phyloP scores from a whole-genome alignment of 1,139 yeast genomes.

The Suhomyces maxii region DNA sequence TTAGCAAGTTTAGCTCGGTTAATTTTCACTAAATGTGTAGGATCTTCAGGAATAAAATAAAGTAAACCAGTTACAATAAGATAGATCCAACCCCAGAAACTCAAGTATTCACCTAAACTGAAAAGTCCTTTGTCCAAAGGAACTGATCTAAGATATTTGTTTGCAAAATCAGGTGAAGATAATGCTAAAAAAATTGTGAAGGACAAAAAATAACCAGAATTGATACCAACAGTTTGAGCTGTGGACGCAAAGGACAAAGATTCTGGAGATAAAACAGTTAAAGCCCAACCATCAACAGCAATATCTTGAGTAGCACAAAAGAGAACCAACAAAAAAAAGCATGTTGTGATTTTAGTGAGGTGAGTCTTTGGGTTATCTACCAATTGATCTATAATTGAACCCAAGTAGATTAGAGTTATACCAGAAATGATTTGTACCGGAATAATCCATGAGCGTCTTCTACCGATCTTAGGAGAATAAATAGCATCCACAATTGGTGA shows the following conservation, averaged over 20 bases:
- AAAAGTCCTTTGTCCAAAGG: conserved; percentile 70
- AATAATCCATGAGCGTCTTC: conserved; percentile 91
- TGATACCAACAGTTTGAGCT: conserved; percentile 94
- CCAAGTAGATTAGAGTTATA: conserved; percentile 61
- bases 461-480: conserved; percentile 65
- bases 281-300: conserved; percentile 99
- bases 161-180: conserved; percentile 90
- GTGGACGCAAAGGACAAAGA: conserved; percentile 94
- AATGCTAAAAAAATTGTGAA: conserved; percentile 90
- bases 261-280: conserved; percentile 76
- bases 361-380: conserved; percentile 58
- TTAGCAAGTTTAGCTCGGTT: conserved; percentile 42
- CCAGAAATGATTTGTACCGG: conserved; percentile 87
- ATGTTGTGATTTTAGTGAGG: conserved; percentile 53
- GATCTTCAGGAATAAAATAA: conserved; percentile 65
- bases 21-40: conserved; percentile 44
- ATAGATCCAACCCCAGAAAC: conserved; percentile 76
- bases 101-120: conserved; percentile 71
- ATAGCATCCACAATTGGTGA: conserved; percentile 93
- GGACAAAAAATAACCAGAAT: conserved; percentile 87
- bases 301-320: conserved; percentile 97
- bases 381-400: conserved; percentile 56
- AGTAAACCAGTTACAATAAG: conserved; percentile 65
- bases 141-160: conserved; percentile 65
- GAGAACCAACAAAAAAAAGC: conserved; percentile 75